Base-by-base conservation (phyloP, 108 stramenopile species). In the Phaeodactylum tricornutum region DNA sequence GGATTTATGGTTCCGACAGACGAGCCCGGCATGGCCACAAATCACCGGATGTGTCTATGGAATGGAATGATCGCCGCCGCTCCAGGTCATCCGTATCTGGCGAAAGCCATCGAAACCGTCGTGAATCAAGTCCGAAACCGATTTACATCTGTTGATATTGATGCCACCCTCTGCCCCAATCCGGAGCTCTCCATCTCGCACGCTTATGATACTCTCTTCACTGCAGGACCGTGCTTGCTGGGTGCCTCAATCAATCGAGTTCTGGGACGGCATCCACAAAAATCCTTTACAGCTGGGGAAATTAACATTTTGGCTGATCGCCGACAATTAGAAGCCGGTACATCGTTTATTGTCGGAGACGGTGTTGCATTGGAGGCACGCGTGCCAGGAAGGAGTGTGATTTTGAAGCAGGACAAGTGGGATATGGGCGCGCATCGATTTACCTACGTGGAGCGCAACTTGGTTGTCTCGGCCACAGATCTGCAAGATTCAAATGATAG, bases 391-490 rank as follows among this genome's bases (percentile, higher is more conserved):
- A 51, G 69, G 40, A 77, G 78, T 2, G 64, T 89, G 33, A 72
- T 89, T 52, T 55, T 89, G 44, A 31, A 75, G n/a, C 80, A 80
- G 45, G 72, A 89, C 64, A 89, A 89, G 49, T 69, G 72, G 67
- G 87, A 89, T 57, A 89, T 89, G 87, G 87, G 87, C 12, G 74
- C 77, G 11, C 87, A 89, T 65, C 75, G 87, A 15, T 89, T 89
- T 42, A 89, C 87, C n/a, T 71, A 79, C 42, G 3, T 66, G 24
- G 83, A 89, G 15, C 68, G 66, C 32, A 79, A 89, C 64, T 43
- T 84, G n/a, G 73, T 89, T 16, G 72, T 89, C n/a, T 80, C 83
- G 7, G 82, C 87, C 15, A 89, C 87, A 3, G 87, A 89, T 59
- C 61, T 89, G 57, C 83, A 80, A n/a, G 87, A 77, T 51, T 76